A percentile compares a stretch with the other conserved stretches of the same genome.
These are phyloP conservation scores for Fusarium sp. DNA, from an alignment of 2,329 filamentous ascomycete genomes.

Conservation along the genomic window DNA sequence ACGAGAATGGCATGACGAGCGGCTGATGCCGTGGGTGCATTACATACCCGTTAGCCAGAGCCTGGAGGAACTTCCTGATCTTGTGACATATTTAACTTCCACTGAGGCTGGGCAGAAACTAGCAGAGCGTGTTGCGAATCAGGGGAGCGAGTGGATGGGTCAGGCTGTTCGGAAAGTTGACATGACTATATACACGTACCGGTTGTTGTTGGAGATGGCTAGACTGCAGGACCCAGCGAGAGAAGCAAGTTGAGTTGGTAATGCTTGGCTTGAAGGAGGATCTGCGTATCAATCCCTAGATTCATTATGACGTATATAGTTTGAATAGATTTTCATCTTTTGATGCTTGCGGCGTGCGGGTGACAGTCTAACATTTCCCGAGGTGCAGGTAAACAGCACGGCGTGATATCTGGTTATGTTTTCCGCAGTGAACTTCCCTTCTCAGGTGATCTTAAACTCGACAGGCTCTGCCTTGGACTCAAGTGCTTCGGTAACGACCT, in stretches of 20 bases:
- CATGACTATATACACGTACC: constrained; percentile 70
- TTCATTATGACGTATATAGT: too few relatives aligned
- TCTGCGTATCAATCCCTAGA: too few relatives aligned
- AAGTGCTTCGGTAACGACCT: not conserved
- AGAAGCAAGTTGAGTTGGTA: not conserved
- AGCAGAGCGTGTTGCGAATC: constrained; percentile 65
- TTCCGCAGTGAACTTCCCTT: not conserved
- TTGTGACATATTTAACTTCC: constrained; percentile 61
- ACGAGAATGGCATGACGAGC: constrained; percentile 70
- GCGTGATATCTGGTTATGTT: too few relatives aligned
- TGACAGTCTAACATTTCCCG: too few relatives aligned
- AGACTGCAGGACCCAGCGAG: constrained; percentile 55
- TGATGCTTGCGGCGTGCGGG: too few relatives aligned
- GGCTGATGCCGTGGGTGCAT: constrained; percentile 68
- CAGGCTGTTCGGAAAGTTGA: constrained; percentile 69
- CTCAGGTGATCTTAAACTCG: not conserved
- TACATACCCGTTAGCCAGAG: constrained; percentile 66
- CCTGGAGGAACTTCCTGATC: constrained; percentile 65
- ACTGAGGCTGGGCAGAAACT: constrained; percentile 61
- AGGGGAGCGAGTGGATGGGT: constrained; percentile 67
- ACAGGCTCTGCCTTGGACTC: not conserved
- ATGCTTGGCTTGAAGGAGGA: too few relatives aligned
- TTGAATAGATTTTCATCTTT: too few relatives aligned
- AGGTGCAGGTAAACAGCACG: too few relatives aligned
- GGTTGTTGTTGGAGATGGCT: constrained; percentile 70